Percentiles rank a stretch among this genome's conserved stretches.
Evolutionary conservation across 306 rosid species (phyloP).

Genomic region (Dicorynia guianensis): DNA sequence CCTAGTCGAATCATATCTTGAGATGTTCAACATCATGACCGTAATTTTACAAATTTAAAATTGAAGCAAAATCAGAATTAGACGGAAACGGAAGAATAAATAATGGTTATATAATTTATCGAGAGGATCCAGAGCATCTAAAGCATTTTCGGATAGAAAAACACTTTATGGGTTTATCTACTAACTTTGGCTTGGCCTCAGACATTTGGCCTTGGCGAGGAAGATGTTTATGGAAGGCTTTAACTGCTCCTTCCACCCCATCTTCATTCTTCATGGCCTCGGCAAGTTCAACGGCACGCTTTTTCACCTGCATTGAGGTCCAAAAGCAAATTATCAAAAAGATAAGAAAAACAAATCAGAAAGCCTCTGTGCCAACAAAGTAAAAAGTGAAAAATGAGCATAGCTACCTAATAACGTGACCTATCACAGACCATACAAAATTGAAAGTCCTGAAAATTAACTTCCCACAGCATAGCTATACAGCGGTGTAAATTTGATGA

Average conservation of each 20-base stretch:
- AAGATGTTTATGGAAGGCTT: constrained; percentile 81
- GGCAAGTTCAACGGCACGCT: constrained; percentile 67
- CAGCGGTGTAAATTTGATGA: neutral
- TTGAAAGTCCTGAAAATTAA: neutral
- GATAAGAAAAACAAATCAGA: neutral
- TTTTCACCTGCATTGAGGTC: constrained; percentile 68
- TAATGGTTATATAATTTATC: constrained; percentile 23
- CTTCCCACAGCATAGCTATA: neutral
- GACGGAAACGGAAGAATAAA: constrained; percentile 5
- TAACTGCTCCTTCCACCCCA: constrained; percentile 82
- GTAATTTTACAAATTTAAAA: constrained; percentile 35
- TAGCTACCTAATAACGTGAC: neutral
- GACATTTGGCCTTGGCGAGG: constrained; percentile 16
- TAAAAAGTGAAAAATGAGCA: constrained; percentile 3
- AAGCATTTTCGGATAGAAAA: constrained; percentile 58
- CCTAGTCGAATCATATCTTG: constrained; percentile 13
- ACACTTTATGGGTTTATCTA: neutral
- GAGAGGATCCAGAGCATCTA: constrained; percentile 42
- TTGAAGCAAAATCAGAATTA: constrained; percentile 22
- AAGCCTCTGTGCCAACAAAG: neutral
- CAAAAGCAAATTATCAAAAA: constrained; percentile 2
- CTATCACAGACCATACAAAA: neutral
- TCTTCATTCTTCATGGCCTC: constrained; percentile 83
- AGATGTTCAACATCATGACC: constrained; percentile 34
- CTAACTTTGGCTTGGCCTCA: constrained; percentile 3